A percentile compares a stretch with the other conserved stretches of the same genome.
phyloP scores from a whole-genome alignment of 768 basidiomycete genomes.

The Podaxis pistillaris region DNA sequence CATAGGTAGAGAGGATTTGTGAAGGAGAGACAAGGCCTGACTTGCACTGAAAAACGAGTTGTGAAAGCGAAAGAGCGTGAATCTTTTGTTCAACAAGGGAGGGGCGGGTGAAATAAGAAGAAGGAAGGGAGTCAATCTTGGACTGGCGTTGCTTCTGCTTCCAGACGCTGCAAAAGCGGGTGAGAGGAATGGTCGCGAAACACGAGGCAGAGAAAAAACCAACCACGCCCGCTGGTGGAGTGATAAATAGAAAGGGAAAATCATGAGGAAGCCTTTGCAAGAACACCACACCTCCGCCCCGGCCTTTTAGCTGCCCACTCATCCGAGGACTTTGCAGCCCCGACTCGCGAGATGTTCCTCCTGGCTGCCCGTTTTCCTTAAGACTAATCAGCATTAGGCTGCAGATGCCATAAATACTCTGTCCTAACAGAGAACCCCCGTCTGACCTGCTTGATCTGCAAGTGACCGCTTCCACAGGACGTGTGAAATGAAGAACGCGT shows the following conservation, averaged over 20 bases:
- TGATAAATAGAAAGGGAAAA: slow-evolving; percentile 35
- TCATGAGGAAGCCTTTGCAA: slow-evolving; percentile 23
- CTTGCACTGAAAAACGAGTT: slow-evolving; percentile 44
- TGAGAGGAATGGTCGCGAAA: not conserved
- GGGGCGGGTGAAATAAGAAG: slow-evolving; percentile 38
- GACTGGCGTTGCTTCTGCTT: slow-evolving; percentile 45
- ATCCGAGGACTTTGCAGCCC: slow-evolving; percentile 15
- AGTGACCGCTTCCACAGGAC: slow-evolving; percentile 7
- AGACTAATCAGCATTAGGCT: slow-evolving; percentile 13
- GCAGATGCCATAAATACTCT: slow-evolving; percentile 16
- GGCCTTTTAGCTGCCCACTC: slow-evolving; percentile 12
- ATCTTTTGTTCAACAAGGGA: slow-evolving; percentile 44
- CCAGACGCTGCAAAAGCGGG: slow-evolving; percentile 31
- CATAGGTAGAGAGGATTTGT: slow-evolving; percentile 39
- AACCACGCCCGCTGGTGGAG: slow-evolving; percentile 41
- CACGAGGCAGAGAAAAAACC: slow-evolving; percentile 20
- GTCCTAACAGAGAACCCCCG: slow-evolving; percentile 12
- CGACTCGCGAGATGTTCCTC: slow-evolving; percentile 10
- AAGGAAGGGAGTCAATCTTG: slow-evolving; percentile 39
- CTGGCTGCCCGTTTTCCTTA: slow-evolving; percentile 16
- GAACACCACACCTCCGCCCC: not conserved
- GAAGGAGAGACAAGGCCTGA: slow-evolving; percentile 39
- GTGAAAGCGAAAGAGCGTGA: slow-evolving; percentile 46
- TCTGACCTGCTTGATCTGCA: slow-evolving; percentile 13
- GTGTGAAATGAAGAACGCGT: slow-evolving; percentile 6